Evolutionary conservation across 371 early-diverging fungal genomes (phyloP), one percentile per base, ranked within the genome.

Genomic region (Umbelopsis sp.): DNA sequence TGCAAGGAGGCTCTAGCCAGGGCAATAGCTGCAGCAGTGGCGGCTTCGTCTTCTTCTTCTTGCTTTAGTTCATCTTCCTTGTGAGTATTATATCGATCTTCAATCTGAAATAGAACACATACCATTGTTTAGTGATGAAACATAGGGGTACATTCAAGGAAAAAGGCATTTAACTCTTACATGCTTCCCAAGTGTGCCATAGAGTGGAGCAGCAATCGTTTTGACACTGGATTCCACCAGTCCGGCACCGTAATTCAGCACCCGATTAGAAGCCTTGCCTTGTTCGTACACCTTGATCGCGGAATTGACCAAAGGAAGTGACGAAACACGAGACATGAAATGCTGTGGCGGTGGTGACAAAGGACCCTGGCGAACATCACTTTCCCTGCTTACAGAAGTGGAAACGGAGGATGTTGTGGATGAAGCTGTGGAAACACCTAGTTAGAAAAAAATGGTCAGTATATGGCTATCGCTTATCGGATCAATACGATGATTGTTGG

Each of bases 161-260:
- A 20, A 16, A 16, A n/a, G 16, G 7, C 48, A 6, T 48, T 48
- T 1, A 8, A 20, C 18, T n/a, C 48, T 48, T 16, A 57, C 57
- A 57, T 57, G 66, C 64, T 74, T 69, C 29, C 80, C 78, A 38
- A 82, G 66, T 37, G 76, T 83, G 65, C 76, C 83, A 51, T 82
- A 82, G 37, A 82, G 73, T 10, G 82, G 80, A 25, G 72, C 69
- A 32, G 83, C 74, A 48, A 94, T 83, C 8, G 83, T 78, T 68
- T 84, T 85, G 16, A 92, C 89, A 11, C 90, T 83, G 2, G 90
- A 89, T 74, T 94, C 97, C 44, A 96, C 89, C 74, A 90, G 92
- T 72, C 92, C 89, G 3, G 90, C 91, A 29, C 85, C 85, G 74
- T 87, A 88, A 74, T 81, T 76, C 14, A 78, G 72, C 35, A 94